Percentiles rank a stretch among this genome's conserved stretches.
Evolutionary conservation across 495 filamentous ascomycete species (phyloP).

Genomic region (Trichoderma reesei): DNA sequence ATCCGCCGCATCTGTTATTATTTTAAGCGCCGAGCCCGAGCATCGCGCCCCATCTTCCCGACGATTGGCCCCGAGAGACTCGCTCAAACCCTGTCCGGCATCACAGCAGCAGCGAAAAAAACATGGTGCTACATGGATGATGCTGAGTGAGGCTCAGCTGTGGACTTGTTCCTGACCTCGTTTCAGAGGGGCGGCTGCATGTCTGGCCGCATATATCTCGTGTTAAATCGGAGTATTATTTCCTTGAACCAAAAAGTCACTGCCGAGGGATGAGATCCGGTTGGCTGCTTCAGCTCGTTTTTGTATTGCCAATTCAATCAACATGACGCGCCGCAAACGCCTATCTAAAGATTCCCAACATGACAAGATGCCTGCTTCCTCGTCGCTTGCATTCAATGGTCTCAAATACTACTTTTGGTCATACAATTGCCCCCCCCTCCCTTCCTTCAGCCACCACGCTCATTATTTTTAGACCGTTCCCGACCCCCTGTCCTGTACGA

Average conservation of each 20-base stretch:
- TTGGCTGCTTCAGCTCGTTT: background rate
- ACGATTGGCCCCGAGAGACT: background rate
- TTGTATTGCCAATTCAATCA: background rate
- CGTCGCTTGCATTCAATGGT: background rate
- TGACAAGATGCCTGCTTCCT: background rate
- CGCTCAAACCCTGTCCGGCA: background rate
- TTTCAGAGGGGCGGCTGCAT: background rate
- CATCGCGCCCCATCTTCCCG: background rate
- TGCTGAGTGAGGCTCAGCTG: background rate
- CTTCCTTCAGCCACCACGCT: constrained; percentile 8
- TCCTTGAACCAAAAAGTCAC: too few relatives aligned
- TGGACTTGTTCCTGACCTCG: background rate
- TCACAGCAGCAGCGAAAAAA: background rate
- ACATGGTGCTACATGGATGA: too few relatives aligned
- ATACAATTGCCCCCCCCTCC: constrained; percentile 4
- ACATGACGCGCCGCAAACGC: background rate
- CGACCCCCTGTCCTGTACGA: background rate
- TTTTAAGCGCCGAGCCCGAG: constrained; percentile 5
- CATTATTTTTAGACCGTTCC: constrained; percentile 10
- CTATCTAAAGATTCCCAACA: constrained; percentile 6
- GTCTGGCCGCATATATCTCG: background rate
- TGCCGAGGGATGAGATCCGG: background rate
- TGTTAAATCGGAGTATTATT: background rate
- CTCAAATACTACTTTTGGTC: constrained; percentile 1
- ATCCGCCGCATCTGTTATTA: background rate